These are phyloP conservation scores for Exophiala lecanii-corni DNA, from an alignment of 2,329 filamentous ascomycete species.

Conservation along the genomic window DNA sequence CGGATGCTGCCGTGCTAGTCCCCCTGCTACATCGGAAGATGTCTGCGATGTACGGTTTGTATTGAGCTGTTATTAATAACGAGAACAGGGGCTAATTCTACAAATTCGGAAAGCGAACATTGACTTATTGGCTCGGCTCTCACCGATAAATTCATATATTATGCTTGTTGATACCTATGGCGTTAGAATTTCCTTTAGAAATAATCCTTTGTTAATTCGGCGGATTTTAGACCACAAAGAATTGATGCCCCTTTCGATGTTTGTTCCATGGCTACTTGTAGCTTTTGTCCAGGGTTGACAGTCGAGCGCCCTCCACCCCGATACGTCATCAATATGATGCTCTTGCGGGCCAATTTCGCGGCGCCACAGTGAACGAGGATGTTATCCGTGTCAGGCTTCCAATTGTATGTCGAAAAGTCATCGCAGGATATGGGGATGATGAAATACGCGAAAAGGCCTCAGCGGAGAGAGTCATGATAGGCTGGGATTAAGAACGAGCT, in stretches of 20 bases:
- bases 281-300: conserved; percentile 1
- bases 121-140: conserved; percentile 5
- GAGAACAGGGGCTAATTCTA: no score
- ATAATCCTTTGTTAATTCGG: conserved; percentile 5
- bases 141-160: conserved; percentile 6
- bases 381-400: conserved; percentile 5
- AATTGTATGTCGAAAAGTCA: conserved; percentile 5
- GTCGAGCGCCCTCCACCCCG: neutral
- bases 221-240: conserved; percentile 5
- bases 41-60: no score
- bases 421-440: conserved; percentile 6
- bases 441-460: conserved; percentile 7
- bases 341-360: conserved; percentile 5
- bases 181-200: conserved; percentile 4
- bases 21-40: conserved; percentile 5
- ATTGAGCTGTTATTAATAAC: conserved; percentile 4
- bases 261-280: conserved; percentile 1
- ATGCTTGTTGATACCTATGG: conserved; percentile 6
- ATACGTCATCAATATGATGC: conserved; percentile 4
- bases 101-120: conserved; percentile 3
- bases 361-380: conserved; percentile 4
- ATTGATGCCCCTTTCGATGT: conserved; percentile 6
- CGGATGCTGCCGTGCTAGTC: conserved; percentile 4
- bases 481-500: conserved; percentile 4
- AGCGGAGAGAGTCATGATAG: conserved; percentile 3